Base-by-base conservation (phyloP, 2,329 filamentous ascomycete species). In the Acrocalymma vagum region DNA sequence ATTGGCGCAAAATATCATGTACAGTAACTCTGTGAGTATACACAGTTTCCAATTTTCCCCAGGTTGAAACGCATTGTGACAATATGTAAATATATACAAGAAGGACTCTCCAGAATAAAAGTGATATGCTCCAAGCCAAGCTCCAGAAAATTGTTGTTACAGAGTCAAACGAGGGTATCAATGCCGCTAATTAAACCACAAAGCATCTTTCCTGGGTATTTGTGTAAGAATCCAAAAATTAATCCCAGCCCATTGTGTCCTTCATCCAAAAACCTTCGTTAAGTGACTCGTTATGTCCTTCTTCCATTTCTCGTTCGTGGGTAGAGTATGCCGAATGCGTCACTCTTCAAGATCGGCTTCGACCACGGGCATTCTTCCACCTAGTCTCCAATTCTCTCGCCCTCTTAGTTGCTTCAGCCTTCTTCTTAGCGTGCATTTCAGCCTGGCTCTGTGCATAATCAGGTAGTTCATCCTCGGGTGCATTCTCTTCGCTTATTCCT, bases 361-460 rank as follows among this genome's bases (percentile, higher is more conserved):
- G 49, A 18, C 54, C 31, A 14, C 57, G 43, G 8, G 60, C 49
- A 17, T 49, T 57, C 26, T 62, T 67, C 75, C 75, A 78, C 34
- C 72, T 60, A 22, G 64, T 63, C 37, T 75, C 72, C 43, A 78
- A 42, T 42, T 78, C 75, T 38, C 70, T 60, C 30, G 74, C 75
- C 45, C 75, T 58, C 22, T 67, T 62, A 9, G 69, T 62, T n/a
- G 74, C 74, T 45, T 72, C 72, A 9, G 52, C 51, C 21, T 73
- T 57, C 38, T 65, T 71, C 29, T 46, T 58, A 7, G 62, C 67
- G 18, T 68, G 66, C 51, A 73, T 74, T 45, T 77, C 71, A 9
- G 72, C 72, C 53, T 78, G 75, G 42, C 73, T 76, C 40, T 72
- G 65, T 17, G 72, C 73, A 45, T 78, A 78, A 45, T 76, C 66